Evolutionary conservation across 2,329 filamentous ascomycete genomes (phyloP).

Genomic region (Bipolaris sorokiniana): DNA sequence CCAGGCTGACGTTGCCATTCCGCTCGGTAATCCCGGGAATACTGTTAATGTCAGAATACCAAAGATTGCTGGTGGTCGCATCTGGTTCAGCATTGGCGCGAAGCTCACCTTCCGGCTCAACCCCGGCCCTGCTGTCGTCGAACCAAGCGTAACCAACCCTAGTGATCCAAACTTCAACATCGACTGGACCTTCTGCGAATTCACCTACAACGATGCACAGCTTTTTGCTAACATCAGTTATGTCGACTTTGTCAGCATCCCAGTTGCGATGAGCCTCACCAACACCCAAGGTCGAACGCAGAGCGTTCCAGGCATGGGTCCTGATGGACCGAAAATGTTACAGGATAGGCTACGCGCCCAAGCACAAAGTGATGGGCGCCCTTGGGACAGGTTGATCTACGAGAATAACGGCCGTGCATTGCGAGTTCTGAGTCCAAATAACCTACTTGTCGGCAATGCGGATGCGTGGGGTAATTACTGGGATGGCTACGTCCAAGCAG

Average conservation of each 20-base stretch:
- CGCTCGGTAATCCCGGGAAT: conserved; percentile 66
- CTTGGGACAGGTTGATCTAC: conserved; percentile 67
- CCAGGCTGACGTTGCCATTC: conserved; percentile 65
- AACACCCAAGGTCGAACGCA: conserved; percentile 49
- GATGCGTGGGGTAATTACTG: conserved; percentile 60
- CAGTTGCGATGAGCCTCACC: conserved; percentile 53
- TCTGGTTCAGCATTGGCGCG: conserved; percentile 71
- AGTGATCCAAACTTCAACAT: conserved; percentile 56
- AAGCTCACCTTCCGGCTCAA: conserved; percentile 73
- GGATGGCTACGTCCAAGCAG: conserved; percentile 58
- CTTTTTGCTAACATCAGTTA: conserved; percentile 67
- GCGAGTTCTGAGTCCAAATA: conserved; percentile 54
- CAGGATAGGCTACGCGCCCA: conserved; percentile 63
- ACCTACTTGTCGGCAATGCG: conserved; percentile 54
- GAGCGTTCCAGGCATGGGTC: conserved; percentile 62
- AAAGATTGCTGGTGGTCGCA: conserved; percentile 71
- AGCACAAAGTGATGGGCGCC: conserved; percentile 59
- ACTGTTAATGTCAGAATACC: conserved; percentile 69
- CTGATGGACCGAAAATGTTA: conserved; percentile 63
- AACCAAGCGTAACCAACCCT: conserved; percentile 73
- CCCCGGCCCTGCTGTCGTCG: conserved; percentile 73
- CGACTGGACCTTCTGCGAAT: conserved; percentile 56
- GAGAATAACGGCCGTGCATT: conserved; percentile 45
- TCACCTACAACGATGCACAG: conserved; percentile 56
- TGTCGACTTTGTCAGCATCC: conserved; percentile 73